Evolutionary conservation across 176 grass and related monocot genomes (phyloP), one percentile per base, ranked within the genome.

Genomic region (Cenchrus fungigraminus): DNA sequence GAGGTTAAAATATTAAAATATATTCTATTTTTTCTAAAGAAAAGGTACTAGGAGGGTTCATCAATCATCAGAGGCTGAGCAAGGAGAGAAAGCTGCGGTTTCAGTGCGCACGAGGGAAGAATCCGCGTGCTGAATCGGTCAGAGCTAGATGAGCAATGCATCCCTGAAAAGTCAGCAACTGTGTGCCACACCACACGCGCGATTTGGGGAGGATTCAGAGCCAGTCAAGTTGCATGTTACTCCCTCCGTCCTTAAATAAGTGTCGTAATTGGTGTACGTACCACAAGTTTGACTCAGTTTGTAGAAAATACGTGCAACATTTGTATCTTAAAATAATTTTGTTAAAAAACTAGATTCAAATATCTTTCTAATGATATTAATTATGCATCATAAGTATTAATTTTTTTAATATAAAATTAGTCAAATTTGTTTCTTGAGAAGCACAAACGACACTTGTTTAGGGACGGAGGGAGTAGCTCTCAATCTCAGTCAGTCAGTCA

Each of bases 121-220:
- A 82, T 71, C 54, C 20, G 62, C 40, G 16, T 20, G 49, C 34
- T 28, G 57, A 46, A 32, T 71, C 55, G 66, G 66, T 64, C 74
- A 83, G 15, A 70, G 0, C 15, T 0, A 20, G 19, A 6, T 12
- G 3, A 3, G 8, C 37, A 40, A 60, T 53, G 46, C 58, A 13
- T 62, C 5, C 0, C 9, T 15, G 13, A 31, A 12, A 71, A 76
- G 82, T 89, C 87, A 85, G 63, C 70, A 63, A 16, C 76, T 16
- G 83, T 46, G 77, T 71, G 86, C 43, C 64, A 78, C 25, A 25
- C 25, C 25, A 25, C 25, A 25, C 52, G 3, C 53, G 65, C 9
- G 8, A 14, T 52, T 43, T 6, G 3, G 29, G 45, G 3, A 0
- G 37, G 57, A 29, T 82, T 75, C 85, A 25, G 65, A 87, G 62